Conservation (phyloP, 495 filamentous ascomycete species). For the Neurospora tetraspora region DNA sequence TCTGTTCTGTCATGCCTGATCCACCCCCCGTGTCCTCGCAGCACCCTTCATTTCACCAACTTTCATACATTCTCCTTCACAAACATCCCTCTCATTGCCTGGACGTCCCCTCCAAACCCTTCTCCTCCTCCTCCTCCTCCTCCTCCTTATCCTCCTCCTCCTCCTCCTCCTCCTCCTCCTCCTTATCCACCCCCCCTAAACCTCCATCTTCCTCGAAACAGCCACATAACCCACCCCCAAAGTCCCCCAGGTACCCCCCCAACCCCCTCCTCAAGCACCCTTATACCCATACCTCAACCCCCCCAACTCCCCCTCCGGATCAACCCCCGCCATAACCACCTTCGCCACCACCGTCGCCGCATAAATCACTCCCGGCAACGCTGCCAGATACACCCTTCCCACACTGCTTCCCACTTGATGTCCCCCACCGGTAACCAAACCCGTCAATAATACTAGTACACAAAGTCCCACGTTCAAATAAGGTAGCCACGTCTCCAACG, state of each 20-base stretch:
- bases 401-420: background rate
- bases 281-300: conserved; percentile 49
- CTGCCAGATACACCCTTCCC: conserved; percentile 17
- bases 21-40: too few relatives aligned
- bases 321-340: conserved; percentile 43
- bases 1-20: too few relatives aligned
- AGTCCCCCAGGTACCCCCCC: background rate
- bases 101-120: too few relatives aligned
- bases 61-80: too few relatives aligned
- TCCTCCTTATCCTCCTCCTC: background rate
- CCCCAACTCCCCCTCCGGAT: conserved; percentile 43
- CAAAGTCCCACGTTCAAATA: conserved; percentile 37
- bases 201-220: background rate
- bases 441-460: conserved; percentile 25
- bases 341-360: conserved; percentile 39
- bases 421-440: conserved; percentile 11
- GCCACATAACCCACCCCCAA: background rate
- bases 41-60: too few relatives aligned
- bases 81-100: too few relatives aligned
- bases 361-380: conserved; percentile 36
- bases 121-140: too few relatives aligned
- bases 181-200: background rate
- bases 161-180: too few relatives aligned
- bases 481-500: conserved; percentile 37
- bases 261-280: conserved; percentile 30